Evolutionary conservation across 2,329 filamentous ascomycete species (phyloP).

Genomic region (Neonectria ditissima): DNA sequence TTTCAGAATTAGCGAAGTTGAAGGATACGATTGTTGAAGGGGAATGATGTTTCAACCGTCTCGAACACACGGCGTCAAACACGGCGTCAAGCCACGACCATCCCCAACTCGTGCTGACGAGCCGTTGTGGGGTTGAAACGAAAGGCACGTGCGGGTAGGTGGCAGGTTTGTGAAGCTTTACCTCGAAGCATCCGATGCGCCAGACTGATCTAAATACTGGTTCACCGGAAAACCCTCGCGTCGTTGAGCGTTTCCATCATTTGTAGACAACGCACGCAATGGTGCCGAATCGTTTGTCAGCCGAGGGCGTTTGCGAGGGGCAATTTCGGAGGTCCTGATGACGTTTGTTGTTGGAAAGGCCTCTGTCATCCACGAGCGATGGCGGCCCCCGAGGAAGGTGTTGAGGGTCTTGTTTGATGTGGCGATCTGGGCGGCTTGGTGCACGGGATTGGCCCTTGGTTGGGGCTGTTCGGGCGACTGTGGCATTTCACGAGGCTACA

Average conservation of each 20-base stretch:
- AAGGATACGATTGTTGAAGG: neutral
- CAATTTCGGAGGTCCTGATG: constrained; percentile 15
- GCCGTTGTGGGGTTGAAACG: neutral
- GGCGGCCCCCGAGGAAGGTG: constrained; percentile 52
- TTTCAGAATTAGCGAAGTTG: constrained; percentile 31
- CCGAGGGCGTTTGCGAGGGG: constrained; percentile 39
- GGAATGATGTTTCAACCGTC: constrained; percentile 7
- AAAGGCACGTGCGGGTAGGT: neutral
- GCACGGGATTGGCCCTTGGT: constrained; percentile 31
- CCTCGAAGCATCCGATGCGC: constrained; percentile 15
- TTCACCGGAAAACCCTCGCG: constrained; percentile 19
- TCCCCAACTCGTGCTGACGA: neutral
- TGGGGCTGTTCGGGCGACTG: constrained; percentile 33
- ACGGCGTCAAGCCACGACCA: constrained; percentile 2
- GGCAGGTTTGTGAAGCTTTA: neutral
- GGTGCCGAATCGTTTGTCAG: constrained; percentile 24
- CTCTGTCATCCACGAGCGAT: constrained; percentile 47
- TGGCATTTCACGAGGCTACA: constrained; percentile 42
- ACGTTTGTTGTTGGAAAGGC: constrained; percentile 25
- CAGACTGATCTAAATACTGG: constrained; percentile 27
- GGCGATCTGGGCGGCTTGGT: constrained; percentile 47
- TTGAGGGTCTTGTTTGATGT: constrained; percentile 57
- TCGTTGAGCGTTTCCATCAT: constrained; percentile 30
- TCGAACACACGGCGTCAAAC: constrained; percentile 1
- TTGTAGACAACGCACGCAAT: constrained; percentile 13